phyloP scores from a whole-genome alignment of 192 early-diverging fungal species.

The Coemansia sp. region DNA sequence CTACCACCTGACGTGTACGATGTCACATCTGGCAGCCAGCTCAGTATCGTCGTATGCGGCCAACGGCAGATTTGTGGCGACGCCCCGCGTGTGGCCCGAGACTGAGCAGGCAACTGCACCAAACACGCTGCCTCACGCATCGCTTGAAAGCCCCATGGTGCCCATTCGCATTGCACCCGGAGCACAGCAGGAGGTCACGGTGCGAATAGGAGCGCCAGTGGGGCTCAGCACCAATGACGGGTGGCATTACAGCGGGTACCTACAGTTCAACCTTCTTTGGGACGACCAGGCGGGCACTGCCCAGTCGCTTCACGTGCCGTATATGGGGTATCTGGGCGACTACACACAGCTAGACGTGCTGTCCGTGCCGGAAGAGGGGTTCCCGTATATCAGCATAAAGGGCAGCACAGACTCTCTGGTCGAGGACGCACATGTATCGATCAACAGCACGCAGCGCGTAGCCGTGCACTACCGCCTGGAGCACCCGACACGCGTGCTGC shows the following conservation, averaged over 20 bases:
- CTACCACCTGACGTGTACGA: constrained; percentile 29
- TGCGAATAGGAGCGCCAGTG: constrained; percentile 31
- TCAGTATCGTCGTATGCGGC: constrained; percentile 39
- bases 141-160: constrained; percentile 16
- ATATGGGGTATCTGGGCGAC: constrained; percentile 44
- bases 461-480: constrained; percentile 44
- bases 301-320: constrained; percentile 41
- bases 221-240: constrained; percentile 21
- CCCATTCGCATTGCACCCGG: constrained; percentile 39
- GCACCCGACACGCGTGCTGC: constrained; percentile 37
- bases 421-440: constrained; percentile 18
- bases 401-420: constrained; percentile 29
- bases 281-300: constrained; percentile 35
- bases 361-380: constrained; percentile 30
- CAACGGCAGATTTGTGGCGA: constrained; percentile 39
- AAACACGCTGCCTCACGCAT: constrained; percentile 35
- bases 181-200: constrained; percentile 8
- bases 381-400: constrained; percentile 35
- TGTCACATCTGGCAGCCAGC: constrained; percentile 37
- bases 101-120: neutral
- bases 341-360: constrained; percentile 37
- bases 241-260: constrained; percentile 44
- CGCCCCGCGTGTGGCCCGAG: constrained; percentile 38
- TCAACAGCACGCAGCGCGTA: constrained; percentile 28
- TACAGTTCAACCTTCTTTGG: constrained; percentile 46